Evolutionary conservation across 2,329 filamentous ascomycete species (phyloP), one percentile per base, ranked within the genome.

Genomic region (Emmonsia crescens): DNA sequence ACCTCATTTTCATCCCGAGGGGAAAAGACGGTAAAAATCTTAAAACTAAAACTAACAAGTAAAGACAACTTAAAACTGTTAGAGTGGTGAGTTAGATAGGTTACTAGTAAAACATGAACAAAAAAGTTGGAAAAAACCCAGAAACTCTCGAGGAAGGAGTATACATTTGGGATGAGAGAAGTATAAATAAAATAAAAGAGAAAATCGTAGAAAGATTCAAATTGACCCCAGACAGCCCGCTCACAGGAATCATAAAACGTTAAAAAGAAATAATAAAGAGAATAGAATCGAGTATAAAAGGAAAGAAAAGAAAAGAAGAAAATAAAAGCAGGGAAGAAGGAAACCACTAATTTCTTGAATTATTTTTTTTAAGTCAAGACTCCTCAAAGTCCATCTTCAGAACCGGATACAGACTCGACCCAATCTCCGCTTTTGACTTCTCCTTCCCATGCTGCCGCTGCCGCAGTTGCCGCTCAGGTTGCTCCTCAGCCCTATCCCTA

Each of bases 321-420:
- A 40, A 12, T 49, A 29, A 33, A 33, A n/a, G 5, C 14, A 19
- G 27, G 29, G 24, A 33, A 24, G 24, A 64, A 62, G 63, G 65
- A 64, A 70, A 66, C 60, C 62, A 63, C 12, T 29, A n/a, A n/a
- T n/a, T n/a, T n/a, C n/a, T n/a, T n/a, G n/a, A n/a, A n/a, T n/a
- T n/a, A n/a, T n/a, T n/a, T n/a, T n/a, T n/a, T n/a, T n/a, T 16
- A 49, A 49, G 29, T 49, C 46, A 49, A 49, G 46, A 16, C 65
- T 73, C 55, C 27, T 68, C 58, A 21, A 62, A 49, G 10, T 63
- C 63, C 64, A 66, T 63, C 51, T 64, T 65, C 29, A 66, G 51
- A 42, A 65, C 66, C 12, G 69, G 68, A 64, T 70, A 71, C 61
- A 70, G 48, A 40, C 57, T 65, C 12, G 60, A 63, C 14, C 57